Percentiles rank a stretch among this genome's conserved stretches.
Conservation (phyloP, 208 protist genomes). For the Trypanosoma theileri region DNA sequence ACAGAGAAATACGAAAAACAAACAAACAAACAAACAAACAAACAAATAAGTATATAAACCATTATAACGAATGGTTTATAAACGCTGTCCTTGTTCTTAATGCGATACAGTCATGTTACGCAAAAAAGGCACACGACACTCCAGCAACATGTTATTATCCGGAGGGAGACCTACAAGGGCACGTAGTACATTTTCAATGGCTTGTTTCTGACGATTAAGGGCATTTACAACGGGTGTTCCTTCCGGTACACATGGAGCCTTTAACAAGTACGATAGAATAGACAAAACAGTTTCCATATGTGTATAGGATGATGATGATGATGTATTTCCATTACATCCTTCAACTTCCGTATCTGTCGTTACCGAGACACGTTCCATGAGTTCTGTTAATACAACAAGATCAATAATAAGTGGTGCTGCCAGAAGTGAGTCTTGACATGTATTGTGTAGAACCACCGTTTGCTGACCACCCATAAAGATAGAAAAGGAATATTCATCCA, state of each 20-base stretch:
- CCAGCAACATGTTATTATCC: slow-evolving; percentile 96
- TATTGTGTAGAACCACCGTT: slow-evolving; percentile 96
- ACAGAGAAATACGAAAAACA: neutral
- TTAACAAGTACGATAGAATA: slow-evolving; percentile 96
- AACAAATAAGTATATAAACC: slow-evolving; percentile 5
- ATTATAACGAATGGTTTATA: too few relatives aligned
- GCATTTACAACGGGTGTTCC: slow-evolving; percentile 97
- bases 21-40: slow-evolving; percentile 12
- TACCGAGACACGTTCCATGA: slow-evolving; percentile 91
- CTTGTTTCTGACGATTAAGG: slow-evolving; percentile 95
- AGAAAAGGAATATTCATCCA: slow-evolving; percentile 98
- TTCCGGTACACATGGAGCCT: slow-evolving; percentile 94
- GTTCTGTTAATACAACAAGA: slow-evolving; percentile 96
- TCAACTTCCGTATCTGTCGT: slow-evolving; percentile 25
- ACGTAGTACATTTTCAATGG: slow-evolving; percentile 96
- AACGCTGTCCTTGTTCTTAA: neutral
- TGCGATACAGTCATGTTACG: slow-evolving; percentile 1
- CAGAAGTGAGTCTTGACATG: slow-evolving; percentile 98
- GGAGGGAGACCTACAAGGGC: slow-evolving; percentile 94
- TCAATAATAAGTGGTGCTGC: slow-evolving; percentile 98
- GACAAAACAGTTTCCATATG: slow-evolving; percentile 94
- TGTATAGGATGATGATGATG: slow-evolving; percentile 43
- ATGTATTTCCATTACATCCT: neutral
- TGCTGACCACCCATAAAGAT: slow-evolving; percentile 98
- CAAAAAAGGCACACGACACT: slow-evolving; percentile 85